A percentile compares a stretch with the other conserved stretches of the same genome.
Evolutionary conservation across 2,329 filamentous ascomycete genomes (phyloP).

Genomic region (Hypoxylon sp.): DNA sequence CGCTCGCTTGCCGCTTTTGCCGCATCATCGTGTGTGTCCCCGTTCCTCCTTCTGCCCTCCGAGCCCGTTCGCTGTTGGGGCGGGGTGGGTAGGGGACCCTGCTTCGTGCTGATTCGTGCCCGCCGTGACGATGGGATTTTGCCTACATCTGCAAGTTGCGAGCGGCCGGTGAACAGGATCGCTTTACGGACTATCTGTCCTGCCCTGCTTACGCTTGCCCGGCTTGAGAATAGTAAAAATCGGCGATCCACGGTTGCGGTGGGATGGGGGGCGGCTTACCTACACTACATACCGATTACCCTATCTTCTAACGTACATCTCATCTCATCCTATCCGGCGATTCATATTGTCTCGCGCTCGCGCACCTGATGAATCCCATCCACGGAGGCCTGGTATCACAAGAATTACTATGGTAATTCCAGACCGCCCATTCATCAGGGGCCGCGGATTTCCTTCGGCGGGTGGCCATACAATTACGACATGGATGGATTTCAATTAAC

Average conservation of each 20-base stretch:
- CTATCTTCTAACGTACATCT: slow-evolving; percentile 15
- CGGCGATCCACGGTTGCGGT: slow-evolving; percentile 27
- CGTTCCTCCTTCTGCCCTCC: slow-evolving; percentile 7
- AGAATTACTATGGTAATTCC: slow-evolving; percentile 14
- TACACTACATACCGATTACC: slow-evolving; percentile 13
- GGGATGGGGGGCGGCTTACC: slow-evolving; percentile 12
- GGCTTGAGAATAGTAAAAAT: slow-evolving; percentile 32
- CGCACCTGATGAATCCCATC: slow-evolving; percentile 18
- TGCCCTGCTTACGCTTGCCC: slow-evolving; percentile 20
- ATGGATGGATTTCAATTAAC: slow-evolving; percentile 38
- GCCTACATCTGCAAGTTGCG: slow-evolving; percentile 33
- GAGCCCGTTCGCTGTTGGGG: slow-evolving; percentile 13
- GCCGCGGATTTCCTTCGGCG: slow-evolving; percentile 34
- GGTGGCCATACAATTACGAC: slow-evolving; percentile 28
- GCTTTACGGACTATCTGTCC: slow-evolving; percentile 8
- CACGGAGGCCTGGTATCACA: slow-evolving; percentile 7
- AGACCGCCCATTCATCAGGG: slow-evolving; percentile 27
- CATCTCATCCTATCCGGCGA: slow-evolving; percentile 26
- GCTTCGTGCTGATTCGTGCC: slow-evolving; percentile 42
- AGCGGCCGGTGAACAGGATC: slow-evolving; percentile 18
- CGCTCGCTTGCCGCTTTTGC: slow-evolving; percentile 43
- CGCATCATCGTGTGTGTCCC: slow-evolving; percentile 22
- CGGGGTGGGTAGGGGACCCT: slow-evolving; percentile 10
- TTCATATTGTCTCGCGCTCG: slow-evolving; percentile 16
- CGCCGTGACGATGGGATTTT: slow-evolving; percentile 43